Base-by-base conservation (phyloP, 495 filamentous ascomycete genomes). In the Alectoria sarmentosa region DNA sequence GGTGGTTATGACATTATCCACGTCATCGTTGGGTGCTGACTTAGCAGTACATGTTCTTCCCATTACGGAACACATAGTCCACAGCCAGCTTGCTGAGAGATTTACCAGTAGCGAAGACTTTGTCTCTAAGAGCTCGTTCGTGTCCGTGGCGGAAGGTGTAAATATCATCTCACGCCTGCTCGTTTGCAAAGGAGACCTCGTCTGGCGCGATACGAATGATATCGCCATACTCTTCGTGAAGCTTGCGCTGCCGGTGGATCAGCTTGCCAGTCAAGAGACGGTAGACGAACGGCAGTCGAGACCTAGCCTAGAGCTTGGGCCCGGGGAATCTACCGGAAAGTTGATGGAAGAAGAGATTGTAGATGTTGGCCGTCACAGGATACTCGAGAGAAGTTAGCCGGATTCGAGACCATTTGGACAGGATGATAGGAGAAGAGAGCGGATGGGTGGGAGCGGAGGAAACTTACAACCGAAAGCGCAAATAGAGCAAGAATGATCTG, bases 161-260 rank as follows among this genome's bases (percentile, higher is more conserved):
- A 17, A 69, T 62, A 19, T 49, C 65, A 21, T 67, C 38, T 61
- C 60, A 65, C 10, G 68, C 68, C 14, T 62, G 38, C 52, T 57
- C 23, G 11, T 48, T 32, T 15, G 67, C 61, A 26, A 63, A 71
- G 19, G 65, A 70, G 19, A 65, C 74, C 26, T 82, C 78, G 36
- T 79, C 76, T 19, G 82, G 83, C 11, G 78, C 78, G 55, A 82
- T 72, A 32, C 83, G 77, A 46, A 83, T 72, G 26, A 83, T 69
- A 13, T 76, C 68, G 0, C 79, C 80, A 66, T 82, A 83, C 48
- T 76, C 76, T 9, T 72, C 67, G 54, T 78, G 75, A 15, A 69
- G 56, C n/a, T 30, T 41, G 19, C 37, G 38, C 11, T 65, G 30
- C 15, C 36, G 46, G 30, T 44, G 21, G 17, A 60, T 41, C 28